Evolutionary conservation across 1,139 yeast species (phyloP), one percentile per base, ranked within the genome.

Genomic region (Suhomyces kunorum): DNA sequence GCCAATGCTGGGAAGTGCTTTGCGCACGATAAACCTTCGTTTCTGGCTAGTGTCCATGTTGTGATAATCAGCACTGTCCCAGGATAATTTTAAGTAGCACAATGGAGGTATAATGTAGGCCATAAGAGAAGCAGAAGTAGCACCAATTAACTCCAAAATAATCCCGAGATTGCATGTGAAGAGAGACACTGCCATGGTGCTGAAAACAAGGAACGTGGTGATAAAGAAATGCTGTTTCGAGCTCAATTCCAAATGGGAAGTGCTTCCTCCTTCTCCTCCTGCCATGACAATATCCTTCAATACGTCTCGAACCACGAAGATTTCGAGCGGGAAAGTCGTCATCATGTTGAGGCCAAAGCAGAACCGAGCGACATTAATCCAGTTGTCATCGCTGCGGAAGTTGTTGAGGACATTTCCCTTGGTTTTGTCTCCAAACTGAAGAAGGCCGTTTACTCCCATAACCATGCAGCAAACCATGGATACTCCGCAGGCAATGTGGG

Each of bases 271-370:
- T 5, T 25, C 27, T n/a, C 45, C 59, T 2, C 48, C 46, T 6
- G 63, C 53, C 30, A 61, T 51, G 18, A 84, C 67, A 40, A 84
- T 67, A 54, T 87, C 95, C 50, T 81, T 76, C 17, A 87, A 60
- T 1, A 89, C 96, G 51, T 90, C 96, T 49, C 98, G 68, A 27
- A 94, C 81, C 4, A 90, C 98, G 58, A 89, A 89, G 0, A 90
- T 78, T 58, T 90, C 98, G 36, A 90, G 63, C 0, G 98, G 98
- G 52, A 88, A 81, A 0, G 98, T 90, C 0, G 98, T 90, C 45
- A 90, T 72, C 97, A 90, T 90, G 55, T 90, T 90, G 53, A 90
- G 72, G 0, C 98, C 98, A 62, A 90, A 90, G 53, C 96, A 87
- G 51, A 90, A 79, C 40, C 98, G 72, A 0, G 98, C 97, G 28